phyloP scores from a whole-genome alignment of 2,329 filamentous ascomycete species.

The Ceratocystis variospora region DNA sequence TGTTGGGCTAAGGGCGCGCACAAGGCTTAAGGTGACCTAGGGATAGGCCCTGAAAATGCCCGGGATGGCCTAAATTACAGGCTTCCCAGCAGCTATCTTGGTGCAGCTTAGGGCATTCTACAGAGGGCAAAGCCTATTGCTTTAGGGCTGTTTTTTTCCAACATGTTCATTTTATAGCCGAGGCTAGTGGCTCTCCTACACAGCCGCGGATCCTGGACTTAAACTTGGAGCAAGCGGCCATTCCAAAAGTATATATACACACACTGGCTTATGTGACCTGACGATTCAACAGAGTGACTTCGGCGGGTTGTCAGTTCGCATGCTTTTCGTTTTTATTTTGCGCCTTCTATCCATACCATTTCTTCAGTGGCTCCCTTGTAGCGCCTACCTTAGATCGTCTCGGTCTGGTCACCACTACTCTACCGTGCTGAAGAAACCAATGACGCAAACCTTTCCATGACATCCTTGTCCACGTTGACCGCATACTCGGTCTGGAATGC shows the following conservation, averaged over 20 bases:
- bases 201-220: background rate
- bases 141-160: too few species aligned
- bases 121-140: too few species aligned
- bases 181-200: background rate
- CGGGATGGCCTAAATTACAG: too few species aligned
- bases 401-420: background rate
- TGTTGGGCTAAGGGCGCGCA: too few species aligned
- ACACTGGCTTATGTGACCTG: background rate
- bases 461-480: slow-evolving; percentile 60
- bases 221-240: background rate
- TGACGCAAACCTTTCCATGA: slow-evolving; percentile 46
- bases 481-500: slow-evolving; percentile 55
- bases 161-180: background rate
- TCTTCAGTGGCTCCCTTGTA: background rate
- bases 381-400: background rate
- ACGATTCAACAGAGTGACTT: background rate
- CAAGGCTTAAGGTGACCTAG: too few species aligned
- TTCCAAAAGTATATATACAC: background rate
- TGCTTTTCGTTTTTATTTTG: background rate
- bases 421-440: background rate
- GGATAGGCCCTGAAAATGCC: too few species aligned
- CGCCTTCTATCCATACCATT: background rate
- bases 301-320: background rate
- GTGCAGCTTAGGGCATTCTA: too few species aligned
- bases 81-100: too few species aligned